These are phyloP conservation scores for Eucalyptus polyanthemos DNA, from an alignment of 345 rosid species.

Conservation along the genomic window DNA sequence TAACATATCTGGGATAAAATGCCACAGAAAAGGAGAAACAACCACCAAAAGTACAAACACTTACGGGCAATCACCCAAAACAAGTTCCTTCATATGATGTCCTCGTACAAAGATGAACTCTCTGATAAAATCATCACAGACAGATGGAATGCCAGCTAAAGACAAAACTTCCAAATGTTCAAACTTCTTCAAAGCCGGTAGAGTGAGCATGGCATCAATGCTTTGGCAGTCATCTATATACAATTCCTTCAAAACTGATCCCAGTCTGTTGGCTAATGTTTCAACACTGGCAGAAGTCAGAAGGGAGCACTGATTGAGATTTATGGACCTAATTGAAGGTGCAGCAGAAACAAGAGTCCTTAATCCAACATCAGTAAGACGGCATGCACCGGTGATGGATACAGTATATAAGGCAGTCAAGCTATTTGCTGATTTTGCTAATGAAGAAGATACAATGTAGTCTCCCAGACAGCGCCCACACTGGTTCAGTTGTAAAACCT, in stretches of 20 bases:
- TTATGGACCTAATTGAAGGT: constrained; percentile 49
- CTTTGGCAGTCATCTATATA: constrained; percentile 72
- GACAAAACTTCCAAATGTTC: constrained; percentile 65
- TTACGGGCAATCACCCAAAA: constrained; percentile 57
- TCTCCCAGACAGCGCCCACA: constrained; percentile 87
- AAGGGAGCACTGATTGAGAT: constrained; percentile 82
- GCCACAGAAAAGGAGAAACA: not conserved
- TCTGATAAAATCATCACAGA: constrained; percentile 43
- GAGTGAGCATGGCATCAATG: constrained; percentile 42
- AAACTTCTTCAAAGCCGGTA: constrained; percentile 53
- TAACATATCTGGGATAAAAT: not conserved
- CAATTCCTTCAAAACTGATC: constrained; percentile 56
- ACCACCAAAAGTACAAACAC: constrained; percentile 2
- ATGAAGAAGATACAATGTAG: constrained; percentile 29
- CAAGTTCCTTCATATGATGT: constrained; percentile 52
- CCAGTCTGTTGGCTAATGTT: constrained; percentile 41
- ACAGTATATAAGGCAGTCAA: constrained; percentile 47
- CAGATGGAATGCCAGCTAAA: constrained; percentile 45
- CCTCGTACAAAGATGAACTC: constrained; percentile 34
- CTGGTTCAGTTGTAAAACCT: constrained; percentile 84
- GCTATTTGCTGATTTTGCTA: constrained; percentile 40
- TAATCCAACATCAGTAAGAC: constrained; percentile 73
- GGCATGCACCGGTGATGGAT: constrained; percentile 72
- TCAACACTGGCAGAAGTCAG: constrained; percentile 47
- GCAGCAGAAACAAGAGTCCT: constrained; percentile 43